These are phyloP conservation scores for Rhodotorula sp. DNA, from an alignment of 1,284 basidiomycete species.

Conservation along the genomic window DNA sequence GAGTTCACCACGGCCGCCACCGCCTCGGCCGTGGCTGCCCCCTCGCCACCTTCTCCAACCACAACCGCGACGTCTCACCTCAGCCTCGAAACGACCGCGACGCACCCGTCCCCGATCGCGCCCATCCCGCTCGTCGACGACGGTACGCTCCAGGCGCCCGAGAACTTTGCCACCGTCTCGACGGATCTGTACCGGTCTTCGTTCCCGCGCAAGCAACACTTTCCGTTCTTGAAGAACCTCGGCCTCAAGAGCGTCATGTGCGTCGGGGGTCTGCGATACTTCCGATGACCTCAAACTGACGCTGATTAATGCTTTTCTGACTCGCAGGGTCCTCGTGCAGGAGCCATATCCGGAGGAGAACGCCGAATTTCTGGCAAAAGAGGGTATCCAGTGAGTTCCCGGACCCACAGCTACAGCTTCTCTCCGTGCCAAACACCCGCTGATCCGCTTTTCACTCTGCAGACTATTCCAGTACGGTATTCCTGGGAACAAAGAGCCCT, in stretches of 20 bases:
- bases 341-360: slow-evolving; percentile 59
- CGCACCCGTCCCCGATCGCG: not conserved
- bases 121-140: slow-evolving; percentile 18
- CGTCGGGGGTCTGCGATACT: slow-evolving; percentile 26
- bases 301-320: not conserved
- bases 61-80: not conserved
- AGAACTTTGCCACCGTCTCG: slow-evolving; percentile 53
- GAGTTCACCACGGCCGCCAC: not conserved
- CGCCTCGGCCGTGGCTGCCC: too few relatives aligned
- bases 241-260: slow-evolving; percentile 57
- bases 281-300: not conserved
- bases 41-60: not conserved
- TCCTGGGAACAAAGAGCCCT: slow-evolving; percentile 58
- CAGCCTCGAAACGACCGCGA: not conserved
- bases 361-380: slow-evolving; percentile 51
- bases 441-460: not conserved
- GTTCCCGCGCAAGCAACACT: slow-evolving; percentile 57
- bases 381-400: slow-evolving; percentile 48
- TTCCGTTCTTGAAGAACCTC: slow-evolving; percentile 55
- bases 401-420: too few relatives aligned
- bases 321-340: slow-evolving; percentile 52
- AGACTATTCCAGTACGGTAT: slow-evolving; percentile 57
- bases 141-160: slow-evolving; percentile 48
- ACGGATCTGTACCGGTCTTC: slow-evolving; percentile 54
- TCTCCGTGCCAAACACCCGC: not conserved